These are phyloP conservation scores for Alnus rubra DNA, from an alignment of 306 rosid species.

Conservation along the genomic window DNA sequence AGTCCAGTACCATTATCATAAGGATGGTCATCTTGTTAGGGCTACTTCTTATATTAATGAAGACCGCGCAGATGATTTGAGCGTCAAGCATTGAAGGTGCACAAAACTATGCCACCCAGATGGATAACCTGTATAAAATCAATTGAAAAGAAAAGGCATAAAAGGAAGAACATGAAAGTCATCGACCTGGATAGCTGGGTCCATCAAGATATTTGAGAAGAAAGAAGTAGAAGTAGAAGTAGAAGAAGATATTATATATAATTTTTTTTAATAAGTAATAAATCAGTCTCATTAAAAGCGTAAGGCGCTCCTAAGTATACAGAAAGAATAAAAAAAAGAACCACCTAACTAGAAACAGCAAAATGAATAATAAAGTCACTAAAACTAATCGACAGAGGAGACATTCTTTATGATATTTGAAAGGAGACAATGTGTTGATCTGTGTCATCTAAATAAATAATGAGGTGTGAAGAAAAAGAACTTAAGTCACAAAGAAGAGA, in stretches of 20 bases:
- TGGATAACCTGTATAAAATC: background rate
- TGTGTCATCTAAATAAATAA: background rate
- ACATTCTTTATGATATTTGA: background rate
- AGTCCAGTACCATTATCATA: too few relatives aligned
- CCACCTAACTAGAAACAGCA: too few relatives aligned
- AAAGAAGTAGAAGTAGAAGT: background rate
- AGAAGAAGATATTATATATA: too few relatives aligned
- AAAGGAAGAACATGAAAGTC: background rate
- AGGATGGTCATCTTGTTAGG: too few relatives aligned
- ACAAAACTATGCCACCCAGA: background rate
- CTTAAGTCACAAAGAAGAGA: constrained; percentile 32
- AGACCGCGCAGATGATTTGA: background rate
- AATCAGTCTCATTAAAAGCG: too few relatives aligned
- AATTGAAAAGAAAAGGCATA: background rate
- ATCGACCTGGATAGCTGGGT: background rate
- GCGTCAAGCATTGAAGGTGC: constrained; percentile 2
- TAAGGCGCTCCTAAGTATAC: too few relatives aligned
- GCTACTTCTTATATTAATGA: background rate
- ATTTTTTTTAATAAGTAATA: too few relatives aligned
- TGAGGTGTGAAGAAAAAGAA: constrained; percentile 11
- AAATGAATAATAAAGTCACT: too few relatives aligned
- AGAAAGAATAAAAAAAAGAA: too few relatives aligned
- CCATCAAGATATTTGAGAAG: background rate
- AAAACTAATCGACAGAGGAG: background rate
- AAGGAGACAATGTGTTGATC: background rate